Percentiles rank a stretch among this genome's conserved stretches.
phyloP scores from a whole-genome alignment of 1,284 basidiomycete genomes.

The Heterobasidion parviporum region DNA sequence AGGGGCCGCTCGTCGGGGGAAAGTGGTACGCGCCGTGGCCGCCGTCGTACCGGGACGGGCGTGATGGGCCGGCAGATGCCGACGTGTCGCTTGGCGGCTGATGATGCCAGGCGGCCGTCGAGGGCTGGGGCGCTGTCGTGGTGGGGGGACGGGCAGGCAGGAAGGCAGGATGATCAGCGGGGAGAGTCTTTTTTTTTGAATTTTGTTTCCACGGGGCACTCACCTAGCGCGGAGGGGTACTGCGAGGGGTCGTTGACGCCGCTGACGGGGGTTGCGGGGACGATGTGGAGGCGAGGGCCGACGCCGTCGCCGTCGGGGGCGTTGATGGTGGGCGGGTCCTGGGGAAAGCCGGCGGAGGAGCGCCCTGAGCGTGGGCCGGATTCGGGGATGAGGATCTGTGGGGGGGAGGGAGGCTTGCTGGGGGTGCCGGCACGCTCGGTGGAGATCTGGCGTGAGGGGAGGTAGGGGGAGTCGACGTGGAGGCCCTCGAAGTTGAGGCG shows the following conservation, averaged over 20 bases:
- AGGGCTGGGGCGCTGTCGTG: slow-evolving; percentile 12
- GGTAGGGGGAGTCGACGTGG: slow-evolving; percentile 55
- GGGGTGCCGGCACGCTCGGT: slow-evolving; percentile 33
- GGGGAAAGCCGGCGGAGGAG: slow-evolving; percentile 10
- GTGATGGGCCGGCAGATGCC: slow-evolving; percentile 13
- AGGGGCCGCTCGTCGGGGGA: slow-evolving; percentile 17
- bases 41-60: slow-evolving; percentile 8
- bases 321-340: slow-evolving; percentile 49
- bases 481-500: slow-evolving; percentile 51
- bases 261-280: slow-evolving; percentile 72
- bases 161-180: neutral
- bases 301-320: slow-evolving; percentile 56
- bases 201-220: neutral
- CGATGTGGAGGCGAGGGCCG: slow-evolving; percentile 63
- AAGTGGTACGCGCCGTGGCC: slow-evolving; percentile 21
- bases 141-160: slow-evolving; percentile 3
- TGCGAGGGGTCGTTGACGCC: slow-evolving; percentile 43
- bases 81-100: slow-evolving; percentile 4
- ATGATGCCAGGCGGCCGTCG: slow-evolving; percentile 15
- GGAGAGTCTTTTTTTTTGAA: neutral
- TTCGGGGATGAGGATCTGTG: slow-evolving; percentile 60
- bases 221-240: neutral
- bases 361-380: slow-evolving; percentile 19
- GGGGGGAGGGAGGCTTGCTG: slow-evolving; percentile 58
- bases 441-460: slow-evolving; percentile 42